These are phyloP conservation scores for Musa itinerans DNA, from an alignment of 176 grass and related monocot genomes.

Conservation along the genomic window DNA sequence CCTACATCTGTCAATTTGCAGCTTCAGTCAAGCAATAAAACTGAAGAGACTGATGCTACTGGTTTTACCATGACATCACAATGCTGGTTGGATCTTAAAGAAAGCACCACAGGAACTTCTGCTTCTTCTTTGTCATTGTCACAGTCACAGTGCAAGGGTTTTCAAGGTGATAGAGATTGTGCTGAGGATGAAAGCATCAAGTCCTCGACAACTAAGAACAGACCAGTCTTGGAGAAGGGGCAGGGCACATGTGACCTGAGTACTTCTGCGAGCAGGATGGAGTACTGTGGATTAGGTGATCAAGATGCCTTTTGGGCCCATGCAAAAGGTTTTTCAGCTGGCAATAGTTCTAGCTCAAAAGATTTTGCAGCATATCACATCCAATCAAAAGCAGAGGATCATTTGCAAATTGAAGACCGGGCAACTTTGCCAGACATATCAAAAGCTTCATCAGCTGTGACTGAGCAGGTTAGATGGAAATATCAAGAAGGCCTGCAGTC, in stretches of 20 bases:
- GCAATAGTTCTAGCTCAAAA: conserved; percentile 18
- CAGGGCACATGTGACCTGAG: conserved; percentile 1
- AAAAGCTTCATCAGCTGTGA: conserved; percentile 27
- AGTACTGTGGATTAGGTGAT: conserved; percentile 20
- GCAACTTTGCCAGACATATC: conserved; percentile 20
- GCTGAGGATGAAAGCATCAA: conserved; percentile 31
- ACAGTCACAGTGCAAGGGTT: conserved; percentile 13
- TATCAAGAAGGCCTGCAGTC: conserved; percentile 26
- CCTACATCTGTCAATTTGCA: conserved; percentile 54
- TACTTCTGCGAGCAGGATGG: neutral
- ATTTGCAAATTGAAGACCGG: conserved; percentile 23
- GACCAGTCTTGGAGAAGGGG: conserved; percentile 38
- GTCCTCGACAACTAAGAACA: conserved; percentile 28
- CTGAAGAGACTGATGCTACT: conserved; percentile 28
- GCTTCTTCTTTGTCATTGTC: conserved; percentile 13
- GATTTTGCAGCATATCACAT: conserved; percentile 18
- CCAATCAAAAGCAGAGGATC: conserved; percentile 13
- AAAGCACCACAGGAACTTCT: conserved; percentile 9
- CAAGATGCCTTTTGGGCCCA: conserved; percentile 28
- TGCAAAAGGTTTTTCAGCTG: conserved; percentile 38
- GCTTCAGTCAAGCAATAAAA: conserved; percentile 33
- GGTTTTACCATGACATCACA: conserved; percentile 26
- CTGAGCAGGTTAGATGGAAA: conserved; percentile 28
- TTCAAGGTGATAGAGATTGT: conserved; percentile 21
- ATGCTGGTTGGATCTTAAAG: conserved; percentile 36